Evolutionary conservation across 2,329 filamentous ascomycete genomes (phyloP).

Genomic region (Fusarium austroafricanum): DNA sequence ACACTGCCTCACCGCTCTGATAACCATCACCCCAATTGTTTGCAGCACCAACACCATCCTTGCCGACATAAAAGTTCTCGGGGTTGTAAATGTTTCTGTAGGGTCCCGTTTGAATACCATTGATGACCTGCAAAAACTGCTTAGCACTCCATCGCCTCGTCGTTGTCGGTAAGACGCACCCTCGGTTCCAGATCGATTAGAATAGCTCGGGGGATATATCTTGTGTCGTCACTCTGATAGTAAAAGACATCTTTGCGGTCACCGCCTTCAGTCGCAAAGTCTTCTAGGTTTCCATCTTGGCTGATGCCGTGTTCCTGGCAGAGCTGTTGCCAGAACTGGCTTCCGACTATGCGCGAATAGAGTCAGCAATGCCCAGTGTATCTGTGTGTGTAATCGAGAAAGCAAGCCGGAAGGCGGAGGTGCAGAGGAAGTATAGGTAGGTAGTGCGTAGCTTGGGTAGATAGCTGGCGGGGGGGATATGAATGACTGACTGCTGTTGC

Average conservation of each 20-base stretch:
- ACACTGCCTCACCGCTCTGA: slow-evolving; percentile 88
- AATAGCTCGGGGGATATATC: slow-evolving; percentile 97
- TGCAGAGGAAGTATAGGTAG: slow-evolving; percentile 4
- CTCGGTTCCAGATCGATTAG: slow-evolving; percentile 94
- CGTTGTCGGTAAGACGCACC: slow-evolving; percentile 57
- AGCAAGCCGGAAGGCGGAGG: neutral
- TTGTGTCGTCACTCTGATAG: slow-evolving; percentile 98
- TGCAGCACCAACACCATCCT: slow-evolving; percentile 91
- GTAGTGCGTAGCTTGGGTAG: neutral
- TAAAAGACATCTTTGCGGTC: slow-evolving; percentile 99
- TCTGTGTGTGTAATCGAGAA: neutral
- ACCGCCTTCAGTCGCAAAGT: slow-evolving; percentile 96
- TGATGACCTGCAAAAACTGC: slow-evolving; percentile 72
- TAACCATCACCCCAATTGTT: slow-evolving; percentile 99
- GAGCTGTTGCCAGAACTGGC: slow-evolving; percentile 98
- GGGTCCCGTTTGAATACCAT: slow-evolving; percentile 89
- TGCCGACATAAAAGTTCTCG: slow-evolving; percentile 97
- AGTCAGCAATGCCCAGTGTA: slow-evolving; percentile 21
- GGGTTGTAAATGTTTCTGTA: slow-evolving; percentile 99
- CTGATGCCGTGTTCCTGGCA: slow-evolving; percentile 99
- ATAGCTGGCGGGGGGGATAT: slow-evolving; percentile 14
- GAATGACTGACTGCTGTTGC: slow-evolving; percentile 91
- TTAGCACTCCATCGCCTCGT: slow-evolving; percentile 16
- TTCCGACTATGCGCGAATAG: slow-evolving; percentile 76
- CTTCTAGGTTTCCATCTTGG: slow-evolving; percentile 95